Evolutionary conservation across 164 flowering plant genomes (phyloP).

Genomic region (Brasenia schreberi): DNA sequence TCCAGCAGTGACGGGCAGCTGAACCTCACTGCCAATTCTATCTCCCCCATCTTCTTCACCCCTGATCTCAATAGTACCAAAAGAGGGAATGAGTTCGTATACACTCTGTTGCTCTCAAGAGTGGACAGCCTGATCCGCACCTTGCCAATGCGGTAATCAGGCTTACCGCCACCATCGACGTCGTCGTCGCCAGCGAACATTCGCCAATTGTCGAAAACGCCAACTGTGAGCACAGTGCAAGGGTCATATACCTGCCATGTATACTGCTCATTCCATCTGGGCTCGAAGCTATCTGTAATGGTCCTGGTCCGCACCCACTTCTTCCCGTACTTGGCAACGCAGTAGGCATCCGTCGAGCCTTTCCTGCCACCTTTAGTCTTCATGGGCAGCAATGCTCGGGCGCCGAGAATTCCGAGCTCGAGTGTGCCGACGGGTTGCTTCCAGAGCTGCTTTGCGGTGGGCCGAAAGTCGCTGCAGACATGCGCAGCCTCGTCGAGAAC

Average conservation of each 20-base stretch:
- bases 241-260: slow-evolving; percentile 98
- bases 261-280: slow-evolving; percentile 99
- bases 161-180: slow-evolving; percentile 31
- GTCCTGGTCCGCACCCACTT: slow-evolving; percentile 95
- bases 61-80: slow-evolving; percentile 46
- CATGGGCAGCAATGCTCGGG: slow-evolving; percentile 82
- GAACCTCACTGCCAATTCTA: slow-evolving; percentile 81
- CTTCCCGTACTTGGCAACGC: slow-evolving; percentile 96
- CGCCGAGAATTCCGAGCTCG: slow-evolving; percentile 91
- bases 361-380: slow-evolving; percentile 48
- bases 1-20: slow-evolving; percentile 62
- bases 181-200: slow-evolving; percentile 37
- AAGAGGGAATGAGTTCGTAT: slow-evolving; percentile 72
- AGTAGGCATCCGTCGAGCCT: slow-evolving; percentile 91
- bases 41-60: slow-evolving; percentile 93
- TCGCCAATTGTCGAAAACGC: slow-evolving; percentile 91
- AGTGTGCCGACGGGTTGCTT: slow-evolving; percentile 75
- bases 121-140: slow-evolving; percentile 81
- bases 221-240: slow-evolving; percentile 77
- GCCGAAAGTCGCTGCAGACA: slow-evolving; percentile 81
- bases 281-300: slow-evolving; percentile 73
- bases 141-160: slow-evolving; percentile 70
- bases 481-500: slow-evolving; percentile 97
- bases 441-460: slow-evolving; percentile 95
- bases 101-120: slow-evolving; percentile 77